phyloP scores from a whole-genome alignment of 1,284 basidiomycete genomes.

The Moniliella sp. region DNA sequence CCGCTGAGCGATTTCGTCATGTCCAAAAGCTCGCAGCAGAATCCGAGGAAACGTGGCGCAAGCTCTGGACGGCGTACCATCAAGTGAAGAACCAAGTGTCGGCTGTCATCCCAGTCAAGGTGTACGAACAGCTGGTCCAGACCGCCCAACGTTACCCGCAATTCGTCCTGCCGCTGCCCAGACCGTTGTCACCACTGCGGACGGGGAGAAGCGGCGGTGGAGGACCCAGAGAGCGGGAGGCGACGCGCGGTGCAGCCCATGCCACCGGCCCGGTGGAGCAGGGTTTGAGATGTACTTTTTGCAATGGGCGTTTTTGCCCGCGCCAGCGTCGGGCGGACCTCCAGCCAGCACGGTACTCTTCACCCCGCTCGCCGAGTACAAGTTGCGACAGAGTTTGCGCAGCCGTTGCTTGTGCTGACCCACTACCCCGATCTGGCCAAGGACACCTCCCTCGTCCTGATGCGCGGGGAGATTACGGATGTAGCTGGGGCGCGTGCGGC shows the following conservation, averaged over 20 bases:
- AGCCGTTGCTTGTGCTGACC: constrained; percentile 70
- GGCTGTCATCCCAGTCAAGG: constrained; percentile 18
- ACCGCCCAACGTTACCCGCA: constrained; percentile 18
- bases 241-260: constrained; percentile 1
- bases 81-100: constrained; percentile 27
- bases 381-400: constrained; percentile 64
- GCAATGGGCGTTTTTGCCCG: constrained; percentile 22
- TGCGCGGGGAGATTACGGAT: constrained; percentile 76
- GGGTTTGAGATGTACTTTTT: constrained; percentile 28
- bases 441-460: constrained; percentile 60
- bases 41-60: too few relatives aligned
- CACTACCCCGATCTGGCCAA: constrained; percentile 69
- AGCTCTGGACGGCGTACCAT: constrained; percentile 31
- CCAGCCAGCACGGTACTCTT: constrained; percentile 48
- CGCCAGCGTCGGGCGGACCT: constrained; percentile 1
- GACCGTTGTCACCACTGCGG: too few relatives aligned
- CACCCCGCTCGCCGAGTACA: constrained; percentile 84
- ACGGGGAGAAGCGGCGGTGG: too few relatives aligned
- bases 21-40: too few relatives aligned
- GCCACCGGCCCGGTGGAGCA: constrained; percentile 3
- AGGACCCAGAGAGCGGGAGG: constrained; percentile 2
- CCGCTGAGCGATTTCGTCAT: too few relatives aligned
- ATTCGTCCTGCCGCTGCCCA: constrained; percentile 28
- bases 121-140: constrained; percentile 15
- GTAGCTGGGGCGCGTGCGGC: constrained; percentile 5